Percentiles rank a stretch among this genome's conserved stretches.
Evolutionary conservation across 352 stramenopile species (phyloP).

Genomic region (Globisporangium orthogonon): DNA sequence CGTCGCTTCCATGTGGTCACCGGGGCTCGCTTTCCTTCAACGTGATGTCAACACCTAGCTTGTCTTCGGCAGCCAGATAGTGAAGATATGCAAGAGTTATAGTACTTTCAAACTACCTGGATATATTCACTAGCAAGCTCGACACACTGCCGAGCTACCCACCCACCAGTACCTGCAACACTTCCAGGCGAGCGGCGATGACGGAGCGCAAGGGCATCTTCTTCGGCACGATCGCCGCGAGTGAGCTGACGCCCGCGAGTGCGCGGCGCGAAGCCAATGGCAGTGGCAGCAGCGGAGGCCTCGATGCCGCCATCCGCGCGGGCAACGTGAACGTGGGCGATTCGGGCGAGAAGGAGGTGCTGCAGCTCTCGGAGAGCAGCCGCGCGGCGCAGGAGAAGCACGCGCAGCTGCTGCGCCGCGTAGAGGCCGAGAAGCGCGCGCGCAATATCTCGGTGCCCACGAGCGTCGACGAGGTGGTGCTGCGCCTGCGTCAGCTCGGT

Average conservation of each 20-base stretch:
- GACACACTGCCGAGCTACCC: background rate
- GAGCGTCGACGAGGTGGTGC: slow-evolving; percentile 87
- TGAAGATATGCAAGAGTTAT: too few species aligned
- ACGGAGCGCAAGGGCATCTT: slow-evolving; percentile 75
- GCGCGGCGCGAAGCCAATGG: slow-evolving; percentile 15
- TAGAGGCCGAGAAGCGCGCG: slow-evolving; percentile 90
- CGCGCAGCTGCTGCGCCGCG: slow-evolving; percentile 71
- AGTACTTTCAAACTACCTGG: background rate
- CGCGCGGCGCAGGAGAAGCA: slow-evolving; percentile 83
- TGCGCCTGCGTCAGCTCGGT: slow-evolving; percentile 83
- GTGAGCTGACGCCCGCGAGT: slow-evolving; percentile 40
- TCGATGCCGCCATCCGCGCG: slow-evolving; percentile 66
- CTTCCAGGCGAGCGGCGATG: slow-evolving; percentile 21
- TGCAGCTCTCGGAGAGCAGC: slow-evolving; percentile 83
- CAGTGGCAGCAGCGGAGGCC: background rate
- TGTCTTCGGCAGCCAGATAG: too few species aligned
- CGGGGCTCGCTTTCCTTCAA: background rate
- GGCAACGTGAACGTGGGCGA: slow-evolving; percentile 81
- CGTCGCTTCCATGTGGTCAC: background rate
- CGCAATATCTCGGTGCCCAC: slow-evolving; percentile 92
- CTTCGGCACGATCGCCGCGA: slow-evolving; percentile 59
- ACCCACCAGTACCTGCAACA: background rate
- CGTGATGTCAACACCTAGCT: background rate
- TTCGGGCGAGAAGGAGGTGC: slow-evolving; percentile 71
- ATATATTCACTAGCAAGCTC: background rate